Evolutionary conservation across 257 asterid genomes (phyloP), one percentile per base, ranked within the genome.

Genomic region (Solanum clarkiae): DNA sequence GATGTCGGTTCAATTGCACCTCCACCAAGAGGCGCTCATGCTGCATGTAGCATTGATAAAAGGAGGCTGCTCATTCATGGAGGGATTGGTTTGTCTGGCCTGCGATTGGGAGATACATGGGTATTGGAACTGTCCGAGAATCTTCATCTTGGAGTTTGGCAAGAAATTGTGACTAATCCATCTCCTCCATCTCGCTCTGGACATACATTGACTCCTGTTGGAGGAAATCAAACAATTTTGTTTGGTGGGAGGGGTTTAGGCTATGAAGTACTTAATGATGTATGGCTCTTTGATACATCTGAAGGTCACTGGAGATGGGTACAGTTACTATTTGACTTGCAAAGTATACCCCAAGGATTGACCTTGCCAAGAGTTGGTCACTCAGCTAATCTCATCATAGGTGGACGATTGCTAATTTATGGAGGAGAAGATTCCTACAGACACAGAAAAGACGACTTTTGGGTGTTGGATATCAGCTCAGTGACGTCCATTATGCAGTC

Each of bases 11-110:
- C 92, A 4, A 66, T 81, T 26, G 90, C 86, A 10, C 97, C 98
- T 40, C 93, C 94, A 5, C 97, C 99, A 0, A 91, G 99, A 13
- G 99, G 99, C 0, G 99, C 99, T 74, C 99, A 96, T 66, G 97
- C 98, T 3, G 98, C 93, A 69, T 93, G 98, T 81, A 88, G 89
- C 90, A 82, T 94, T 7, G 94, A 91, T 20, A 86, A 84, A 79
- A 90, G 82, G 74, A 90, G 87, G 77, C 91, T 96, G 94, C 92
- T 96, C 24, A 84, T 94, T 89, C 97, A 93, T 57, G 99, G 98
- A 6, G 99, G 99, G 59, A 96, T 96, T 11, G 98, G 98, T 32
- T 88, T 84, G 5, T 87, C 92, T 22, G 94, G 97, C 6, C 86
- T 86, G 5, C 87, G 99, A 69, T 90, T 94, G 45, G 92, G 92